Percentiles rank a stretch among this genome's conserved stretches.
These are phyloP conservation scores for Pyrenula massariospora DNA, from an alignment of 495 filamentous ascomycete genomes.

Conservation along the genomic window DNA sequence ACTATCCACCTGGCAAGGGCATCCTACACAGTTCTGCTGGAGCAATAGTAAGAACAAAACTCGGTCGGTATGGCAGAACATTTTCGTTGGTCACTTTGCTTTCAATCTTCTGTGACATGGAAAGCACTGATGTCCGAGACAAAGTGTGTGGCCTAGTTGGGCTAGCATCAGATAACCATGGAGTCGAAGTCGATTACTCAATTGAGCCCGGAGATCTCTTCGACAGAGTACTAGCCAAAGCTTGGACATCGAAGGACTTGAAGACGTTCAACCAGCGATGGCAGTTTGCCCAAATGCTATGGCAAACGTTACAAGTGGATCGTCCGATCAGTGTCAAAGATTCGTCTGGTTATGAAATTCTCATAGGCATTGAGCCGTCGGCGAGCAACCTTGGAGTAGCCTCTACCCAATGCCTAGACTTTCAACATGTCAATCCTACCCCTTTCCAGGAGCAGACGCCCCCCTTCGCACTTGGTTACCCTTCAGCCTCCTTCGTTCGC, in stretches of 20 bases:
- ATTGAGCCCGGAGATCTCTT: background rate
- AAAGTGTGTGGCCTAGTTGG: background rate
- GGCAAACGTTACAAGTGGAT: too few species aligned
- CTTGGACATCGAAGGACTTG: background rate
- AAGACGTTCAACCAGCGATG: too few species aligned
- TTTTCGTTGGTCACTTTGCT: background rate
- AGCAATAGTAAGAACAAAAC: background rate
- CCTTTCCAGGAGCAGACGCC: too few species aligned
- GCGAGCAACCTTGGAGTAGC: too few species aligned
- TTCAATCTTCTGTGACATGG: background rate
- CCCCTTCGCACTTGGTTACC: too few species aligned
- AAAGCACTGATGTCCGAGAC: background rate
- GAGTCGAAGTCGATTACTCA: background rate
- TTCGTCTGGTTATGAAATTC: too few species aligned
- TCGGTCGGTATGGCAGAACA: background rate
- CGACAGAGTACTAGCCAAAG: background rate
- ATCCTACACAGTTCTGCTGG: background rate
- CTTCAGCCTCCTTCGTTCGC: too few species aligned
- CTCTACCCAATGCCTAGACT: too few species aligned
- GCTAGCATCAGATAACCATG: background rate
- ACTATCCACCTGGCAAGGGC: background rate
- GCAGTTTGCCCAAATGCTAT: too few species aligned
- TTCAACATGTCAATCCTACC: too few species aligned
- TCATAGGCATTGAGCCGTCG: too few species aligned
- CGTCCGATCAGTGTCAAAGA: too few species aligned